A percentile compares a stretch with the other conserved stretches of the same genome.
These are phyloP conservation scores for Adansonia madagascariensis DNA, from an alignment of 441 rosid genomes.

Conservation along the genomic window DNA sequence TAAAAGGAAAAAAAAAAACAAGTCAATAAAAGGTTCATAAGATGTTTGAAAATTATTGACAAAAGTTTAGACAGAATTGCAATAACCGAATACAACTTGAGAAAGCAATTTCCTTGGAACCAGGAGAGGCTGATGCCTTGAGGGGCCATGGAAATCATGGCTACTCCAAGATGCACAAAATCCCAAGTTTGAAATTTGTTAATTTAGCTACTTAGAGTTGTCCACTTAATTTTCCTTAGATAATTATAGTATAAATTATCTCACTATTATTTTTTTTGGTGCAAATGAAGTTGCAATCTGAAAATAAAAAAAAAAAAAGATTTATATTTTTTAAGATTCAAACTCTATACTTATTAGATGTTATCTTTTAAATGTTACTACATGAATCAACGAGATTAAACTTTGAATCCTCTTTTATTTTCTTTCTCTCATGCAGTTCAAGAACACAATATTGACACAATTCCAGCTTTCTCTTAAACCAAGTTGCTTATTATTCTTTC, in stretches of 20 bases:
- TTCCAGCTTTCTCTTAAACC: background rate
- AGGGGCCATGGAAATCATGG: constrained; percentile 13
- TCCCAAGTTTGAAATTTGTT: background rate
- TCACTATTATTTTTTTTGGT: background rate
- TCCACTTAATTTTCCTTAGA: background rate
- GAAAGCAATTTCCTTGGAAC: constrained; percentile 19
- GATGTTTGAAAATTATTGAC: background rate
- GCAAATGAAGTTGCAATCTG: background rate
- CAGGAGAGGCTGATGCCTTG: background rate
- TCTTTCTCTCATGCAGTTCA: background rate
- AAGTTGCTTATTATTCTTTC: background rate
- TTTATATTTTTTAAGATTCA: background rate
- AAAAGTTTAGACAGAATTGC: constrained; percentile 10
- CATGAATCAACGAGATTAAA: background rate
- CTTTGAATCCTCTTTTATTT: background rate
- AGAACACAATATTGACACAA: background rate
- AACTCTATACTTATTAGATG: background rate
- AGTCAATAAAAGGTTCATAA: background rate
- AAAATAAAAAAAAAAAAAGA: background rate
- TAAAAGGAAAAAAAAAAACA: background rate
- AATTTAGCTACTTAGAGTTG: background rate
- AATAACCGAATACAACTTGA: constrained; percentile 5
- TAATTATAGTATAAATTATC: background rate
- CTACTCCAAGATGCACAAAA: background rate
- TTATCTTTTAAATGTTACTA: background rate